These are phyloP conservation scores for Penicillium coprophilum DNA, from an alignment of 495 filamentous ascomycete species.

Conservation along the genomic window DNA sequence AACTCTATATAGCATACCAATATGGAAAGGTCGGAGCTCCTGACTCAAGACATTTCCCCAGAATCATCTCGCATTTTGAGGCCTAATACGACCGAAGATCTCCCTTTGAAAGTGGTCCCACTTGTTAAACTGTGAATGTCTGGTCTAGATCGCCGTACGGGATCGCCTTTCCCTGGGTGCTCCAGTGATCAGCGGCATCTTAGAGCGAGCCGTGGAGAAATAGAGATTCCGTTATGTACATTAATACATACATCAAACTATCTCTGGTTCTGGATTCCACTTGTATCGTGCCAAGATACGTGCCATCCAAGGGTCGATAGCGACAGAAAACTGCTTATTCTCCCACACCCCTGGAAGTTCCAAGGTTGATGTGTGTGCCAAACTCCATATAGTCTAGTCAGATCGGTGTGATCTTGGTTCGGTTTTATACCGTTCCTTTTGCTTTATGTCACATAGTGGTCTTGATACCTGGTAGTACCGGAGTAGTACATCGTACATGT, in stretches of 20 bases:
- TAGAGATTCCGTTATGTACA: not conserved
- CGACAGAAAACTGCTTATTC: not conserved
- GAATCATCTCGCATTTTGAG: not conserved
- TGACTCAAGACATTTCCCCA: not conserved
- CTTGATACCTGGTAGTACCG: not conserved
- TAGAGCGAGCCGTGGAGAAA: not conserved
- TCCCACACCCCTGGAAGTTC: not conserved
- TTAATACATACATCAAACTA: not conserved
- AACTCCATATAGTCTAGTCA: not conserved
- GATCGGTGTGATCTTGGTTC: not conserved
- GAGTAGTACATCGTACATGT: not conserved
- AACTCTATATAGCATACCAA: not conserved
- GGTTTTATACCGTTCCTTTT: not conserved
- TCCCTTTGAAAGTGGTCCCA: not conserved
- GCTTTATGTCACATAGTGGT: not conserved
- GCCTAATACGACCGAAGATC: not conserved
- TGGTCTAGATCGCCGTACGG: constrained; percentile 8
- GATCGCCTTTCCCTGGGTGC: constrained; percentile 1
- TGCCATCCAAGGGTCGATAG: not conserved
- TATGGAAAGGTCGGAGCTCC: not conserved
- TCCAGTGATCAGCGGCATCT: not conserved
- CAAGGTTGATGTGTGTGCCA: not conserved
- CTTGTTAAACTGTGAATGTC: not conserved
- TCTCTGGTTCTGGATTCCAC: not conserved
- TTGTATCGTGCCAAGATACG: not conserved